Evolutionary conservation across 257 asterid species (phyloP).

Genomic region (Gentiana dahurica): DNA sequence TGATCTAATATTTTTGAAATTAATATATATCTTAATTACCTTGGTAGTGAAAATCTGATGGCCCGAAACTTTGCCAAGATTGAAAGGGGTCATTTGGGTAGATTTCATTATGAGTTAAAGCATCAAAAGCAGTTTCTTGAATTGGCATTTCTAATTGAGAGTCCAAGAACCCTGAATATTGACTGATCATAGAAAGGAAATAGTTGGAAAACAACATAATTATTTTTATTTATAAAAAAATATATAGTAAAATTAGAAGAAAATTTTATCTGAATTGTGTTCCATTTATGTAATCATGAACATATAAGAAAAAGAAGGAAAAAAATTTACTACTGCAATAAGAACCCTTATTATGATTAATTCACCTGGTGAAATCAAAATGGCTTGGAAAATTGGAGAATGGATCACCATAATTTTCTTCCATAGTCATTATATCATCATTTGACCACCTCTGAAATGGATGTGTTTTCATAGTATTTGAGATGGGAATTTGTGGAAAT

Average conservation of each 20-base stretch:
- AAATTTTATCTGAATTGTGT: neutral
- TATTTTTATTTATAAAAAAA: neutral
- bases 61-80: conserved; percentile 17
- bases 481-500: neutral
- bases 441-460: conserved; percentile 34
- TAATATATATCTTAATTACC: conserved; percentile 16
- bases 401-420: conserved; percentile 27
- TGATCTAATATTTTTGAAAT: too few relatives aligned
- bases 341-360: neutral
- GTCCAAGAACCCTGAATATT: conserved; percentile 12
- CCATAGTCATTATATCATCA: conserved; percentile 13
- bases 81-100: conserved; percentile 20
- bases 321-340: neutral
- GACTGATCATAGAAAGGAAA: conserved; percentile 10
- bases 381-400: conserved; percentile 25
- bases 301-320: neutral
- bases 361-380: conserved; percentile 40
- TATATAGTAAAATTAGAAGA: too few relatives aligned
- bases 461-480: conserved; percentile 21
- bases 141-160: conserved; percentile 10
- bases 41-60: conserved; percentile 14
- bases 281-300: too few relatives aligned
- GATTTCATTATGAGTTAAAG: conserved; percentile 19
- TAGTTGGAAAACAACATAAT: too few relatives aligned
- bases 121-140: conserved; percentile 21